Evolutionary conservation across 345 rosid genomes (phyloP).

Genomic region (Euphorbia peplus): DNA sequence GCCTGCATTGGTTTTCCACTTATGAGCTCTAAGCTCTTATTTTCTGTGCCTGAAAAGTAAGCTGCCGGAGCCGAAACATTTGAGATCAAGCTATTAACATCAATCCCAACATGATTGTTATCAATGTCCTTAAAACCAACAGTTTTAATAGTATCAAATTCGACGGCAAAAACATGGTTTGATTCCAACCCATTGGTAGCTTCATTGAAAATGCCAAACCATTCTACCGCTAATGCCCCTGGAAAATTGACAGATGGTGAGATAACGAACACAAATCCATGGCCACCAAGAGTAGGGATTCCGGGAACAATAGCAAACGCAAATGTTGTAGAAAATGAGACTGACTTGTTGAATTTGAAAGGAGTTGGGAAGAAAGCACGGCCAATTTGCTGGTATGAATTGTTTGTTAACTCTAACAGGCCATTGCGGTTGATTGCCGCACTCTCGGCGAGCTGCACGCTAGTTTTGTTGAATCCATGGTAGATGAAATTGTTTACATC

Average conservation of each 20-base stretch:
- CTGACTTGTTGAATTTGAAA: conserved; percentile 20
- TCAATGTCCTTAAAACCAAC: conserved; percentile 12
- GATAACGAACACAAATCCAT: conserved; percentile 24
- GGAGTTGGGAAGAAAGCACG: conserved; percentile 47
- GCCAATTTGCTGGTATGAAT: conserved; percentile 32
- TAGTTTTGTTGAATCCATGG: conserved; percentile 40
- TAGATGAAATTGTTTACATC: conserved; percentile 30
- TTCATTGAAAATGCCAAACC: conserved; percentile 25
- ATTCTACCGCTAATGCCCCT: conserved; percentile 6
- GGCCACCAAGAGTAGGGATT: background rate
- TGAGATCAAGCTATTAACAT: conserved; percentile 10
- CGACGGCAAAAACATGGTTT: conserved; percentile 19
- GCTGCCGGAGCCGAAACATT: conserved; percentile 1
- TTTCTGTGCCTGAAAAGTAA: background rate
- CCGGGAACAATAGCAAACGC: conserved; percentile 20
- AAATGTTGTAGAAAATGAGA: conserved; percentile 25
- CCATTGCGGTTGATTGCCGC: conserved; percentile 44
- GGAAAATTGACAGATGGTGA: conserved; percentile 19
- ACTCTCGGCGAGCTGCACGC: conserved; percentile 36
- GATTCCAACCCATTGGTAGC: background rate
- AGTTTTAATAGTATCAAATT: conserved; percentile 11
- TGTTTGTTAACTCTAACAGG: conserved; percentile 55
- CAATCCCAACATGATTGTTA: conserved; percentile 23
- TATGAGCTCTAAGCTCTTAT: conserved; percentile 1
- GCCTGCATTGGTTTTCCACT: no score